Evolutionary conservation across 352 stramenopile genomes (phyloP), one percentile per base, ranked within the genome.

Genomic region (Pythium sp.): DNA sequence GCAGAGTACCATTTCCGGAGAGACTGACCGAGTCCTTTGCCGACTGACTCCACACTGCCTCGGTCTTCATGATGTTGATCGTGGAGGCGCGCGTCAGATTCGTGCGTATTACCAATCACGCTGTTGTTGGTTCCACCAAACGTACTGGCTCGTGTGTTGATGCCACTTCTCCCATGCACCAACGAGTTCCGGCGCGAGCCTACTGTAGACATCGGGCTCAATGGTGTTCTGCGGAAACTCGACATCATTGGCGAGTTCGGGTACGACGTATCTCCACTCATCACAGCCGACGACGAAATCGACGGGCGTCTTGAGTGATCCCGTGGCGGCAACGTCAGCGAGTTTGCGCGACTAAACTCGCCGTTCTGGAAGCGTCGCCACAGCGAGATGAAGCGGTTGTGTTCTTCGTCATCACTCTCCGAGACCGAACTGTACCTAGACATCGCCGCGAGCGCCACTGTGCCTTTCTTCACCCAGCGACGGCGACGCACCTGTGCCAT

Each of bases 401-500:
- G 76, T 58, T 94, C 82, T 28, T 94, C 86, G 14, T 91, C 81
- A 36, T 92, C 84, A 62, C 81, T 92, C 24, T 91, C 75, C 55
- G 75, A 87, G 20, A 83, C 79, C 14, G 79, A 90, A 34, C 76
- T 89, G 28, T 81, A 80, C 6, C 82, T 72, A 22, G 67, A 58
- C 65, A 87, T 69, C 22, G 71, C 71, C 0, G 67, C 56, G n/a
- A 71, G 57, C 3, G 77, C 75, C 30, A 78, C 51, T 22, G 77
- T 66, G 1, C 80, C 84, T 67, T 94, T 94, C 34, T 89, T 87
- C 26, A 92, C 86, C 82, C 83, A 94, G 8, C 86, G 84, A 26
- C 88, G 84, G 2, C 88, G 85, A 54, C 88, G 86, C 32, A 95
- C 88, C 69, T 94, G 88, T 4, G 86, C 86, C 80, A 95, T 91